A percentile compares a stretch with the other conserved stretches of the same genome.
Conservation (phyloP, 2,329 filamentous ascomycete genomes). For the Neopestalotiopsis sp. region DNA sequence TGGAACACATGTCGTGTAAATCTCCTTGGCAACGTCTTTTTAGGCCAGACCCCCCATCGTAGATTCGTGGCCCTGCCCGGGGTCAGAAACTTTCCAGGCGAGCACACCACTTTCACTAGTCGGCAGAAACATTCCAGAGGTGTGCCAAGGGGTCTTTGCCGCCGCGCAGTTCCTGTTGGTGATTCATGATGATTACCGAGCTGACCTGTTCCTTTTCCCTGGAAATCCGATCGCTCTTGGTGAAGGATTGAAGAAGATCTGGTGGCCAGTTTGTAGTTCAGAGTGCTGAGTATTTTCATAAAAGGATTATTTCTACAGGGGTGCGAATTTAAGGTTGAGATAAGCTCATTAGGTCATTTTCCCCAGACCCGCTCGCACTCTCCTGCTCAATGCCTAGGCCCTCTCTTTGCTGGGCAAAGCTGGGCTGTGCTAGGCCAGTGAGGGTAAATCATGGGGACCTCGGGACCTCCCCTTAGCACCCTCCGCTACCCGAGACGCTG, state of each 20-base stretch:
- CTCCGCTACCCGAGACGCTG: too few species aligned
- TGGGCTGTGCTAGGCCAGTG: neutral
- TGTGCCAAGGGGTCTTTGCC: neutral
- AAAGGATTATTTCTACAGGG: neutral
- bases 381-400: neutral
- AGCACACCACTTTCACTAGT: neutral
- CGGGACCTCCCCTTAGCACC: too few species aligned
- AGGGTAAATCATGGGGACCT: too few species aligned
- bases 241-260: too few species aligned
- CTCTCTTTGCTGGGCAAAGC: too few species aligned
- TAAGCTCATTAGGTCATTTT: slow-evolving; percentile 6
- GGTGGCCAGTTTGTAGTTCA: too few species aligned
- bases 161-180: neutral
- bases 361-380: slow-evolving; percentile 6
- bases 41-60: neutral
- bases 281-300: too few species aligned
- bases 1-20: slow-evolving; percentile 12
- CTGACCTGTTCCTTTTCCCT: too few species aligned
- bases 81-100: neutral
- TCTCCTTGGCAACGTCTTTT: slow-evolving; percentile 13
- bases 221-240: too few species aligned
- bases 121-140: neutral
- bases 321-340: slow-evolving; percentile 3
- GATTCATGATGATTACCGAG: neutral
- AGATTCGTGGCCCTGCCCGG: neutral